phyloP scores from a whole-genome alignment of 768 basidiomycete species.

The Pisolithus sp. region DNA sequence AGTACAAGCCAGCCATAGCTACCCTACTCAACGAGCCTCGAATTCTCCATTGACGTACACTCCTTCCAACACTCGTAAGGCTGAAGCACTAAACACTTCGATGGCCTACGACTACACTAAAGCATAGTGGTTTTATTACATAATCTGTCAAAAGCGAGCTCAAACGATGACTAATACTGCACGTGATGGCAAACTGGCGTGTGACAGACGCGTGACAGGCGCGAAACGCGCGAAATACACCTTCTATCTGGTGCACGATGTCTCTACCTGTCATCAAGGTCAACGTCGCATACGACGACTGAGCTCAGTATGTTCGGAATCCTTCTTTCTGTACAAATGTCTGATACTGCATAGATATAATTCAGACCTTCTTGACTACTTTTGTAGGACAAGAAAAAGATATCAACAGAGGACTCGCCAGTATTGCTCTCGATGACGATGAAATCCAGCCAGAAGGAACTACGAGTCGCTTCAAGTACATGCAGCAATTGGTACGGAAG shows the following conservation, averaged over 20 bases:
- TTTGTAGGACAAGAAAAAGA: conserved; percentile 65
- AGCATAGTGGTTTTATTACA: too few relatives aligned
- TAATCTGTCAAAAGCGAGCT: too few relatives aligned
- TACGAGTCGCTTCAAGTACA: conserved; percentile 61
- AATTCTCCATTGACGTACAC: too few relatives aligned
- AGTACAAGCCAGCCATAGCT: too few relatives aligned
- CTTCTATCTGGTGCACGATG: conserved; percentile 37
- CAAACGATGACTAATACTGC: too few relatives aligned
- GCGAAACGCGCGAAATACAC: conserved; percentile 11
- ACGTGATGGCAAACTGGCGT: neutral
- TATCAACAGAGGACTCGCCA: conserved; percentile 57
- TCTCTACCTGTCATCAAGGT: conserved; percentile 58
- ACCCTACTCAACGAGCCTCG: too few relatives aligned
- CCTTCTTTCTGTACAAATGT: neutral
- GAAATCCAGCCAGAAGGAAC: conserved; percentile 30
- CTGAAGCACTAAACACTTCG: too few relatives aligned
- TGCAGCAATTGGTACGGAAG: conserved; percentile 69
- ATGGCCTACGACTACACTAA: too few relatives aligned
- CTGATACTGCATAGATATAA: conserved; percentile 44
- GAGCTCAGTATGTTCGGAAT: conserved; percentile 52
- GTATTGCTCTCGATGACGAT: conserved; percentile 59
- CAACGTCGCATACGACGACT: conserved; percentile 56
- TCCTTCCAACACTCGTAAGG: too few relatives aligned
- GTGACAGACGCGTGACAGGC: conserved; percentile 27
- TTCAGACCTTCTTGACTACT: conserved; percentile 62